These are phyloP conservation scores for Brassica cretica DNA, from an alignment of 345 rosid species.

Conservation along the genomic window DNA sequence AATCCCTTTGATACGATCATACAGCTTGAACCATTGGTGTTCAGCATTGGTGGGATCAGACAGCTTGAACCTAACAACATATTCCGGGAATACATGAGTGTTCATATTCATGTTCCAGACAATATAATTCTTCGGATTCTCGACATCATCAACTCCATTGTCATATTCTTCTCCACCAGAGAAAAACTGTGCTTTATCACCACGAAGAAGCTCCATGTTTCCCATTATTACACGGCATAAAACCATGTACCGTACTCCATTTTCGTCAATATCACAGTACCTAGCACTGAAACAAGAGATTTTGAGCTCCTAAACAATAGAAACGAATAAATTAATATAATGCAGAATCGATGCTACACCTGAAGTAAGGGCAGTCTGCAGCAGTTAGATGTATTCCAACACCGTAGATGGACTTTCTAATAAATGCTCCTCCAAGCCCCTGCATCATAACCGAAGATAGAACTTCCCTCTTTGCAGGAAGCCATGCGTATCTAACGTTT, in stretches of 20 bases:
- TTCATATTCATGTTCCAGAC: constrained; percentile 87
- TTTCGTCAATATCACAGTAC: constrained; percentile 86
- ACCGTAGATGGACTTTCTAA: constrained; percentile 60
- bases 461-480: constrained; percentile 59
- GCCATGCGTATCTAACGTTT: constrained; percentile 87
- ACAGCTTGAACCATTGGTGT: no score
- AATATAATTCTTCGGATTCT: constrained; percentile 58
- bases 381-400: constrained; percentile 76
- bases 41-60: constrained; percentile 36
- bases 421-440: constrained; percentile 66
- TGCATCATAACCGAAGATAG: constrained; percentile 46
- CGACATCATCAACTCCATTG: constrained; percentile 79
- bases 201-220: not conserved
- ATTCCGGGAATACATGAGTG: constrained; percentile 86
- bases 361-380: constrained; percentile 52
- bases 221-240: not conserved
- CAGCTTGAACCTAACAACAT: constrained; percentile 86
- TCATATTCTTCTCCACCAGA: constrained; percentile 72
- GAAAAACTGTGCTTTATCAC: not conserved
- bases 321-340: no score
- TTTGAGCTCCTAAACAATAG: not conserved
- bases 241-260: constrained; percentile 46
- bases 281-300: constrained; percentile 58
- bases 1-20: not conserved
- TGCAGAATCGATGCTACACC: constrained; percentile 44